Base-by-base conservation (phyloP, 345 rosid genomes). In the Microthlaspi erraticum region DNA sequence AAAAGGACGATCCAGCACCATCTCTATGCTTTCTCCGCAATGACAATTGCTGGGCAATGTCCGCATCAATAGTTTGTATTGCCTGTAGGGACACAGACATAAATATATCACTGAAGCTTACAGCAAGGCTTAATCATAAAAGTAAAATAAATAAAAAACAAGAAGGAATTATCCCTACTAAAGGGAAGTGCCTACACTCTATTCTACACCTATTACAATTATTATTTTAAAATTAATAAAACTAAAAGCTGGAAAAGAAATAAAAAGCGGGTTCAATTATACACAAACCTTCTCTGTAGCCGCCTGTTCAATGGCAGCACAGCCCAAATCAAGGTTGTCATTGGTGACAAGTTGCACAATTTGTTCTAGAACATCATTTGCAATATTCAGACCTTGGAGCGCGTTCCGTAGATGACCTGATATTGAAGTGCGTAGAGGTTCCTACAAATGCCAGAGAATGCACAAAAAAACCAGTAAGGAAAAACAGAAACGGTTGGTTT, bases 251-350 rank as follows among this genome's bases (percentile, higher is more conserved):
- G 12, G 13, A 55, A 46, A 34, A 56, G 23, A 73, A 10, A 64
- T 8, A 4, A 64, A 32, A 49, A 18, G 19, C 2, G 12, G 12
- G 61, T 19, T 51, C 18, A n/a, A n/a, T 41, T 41, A 60, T 10
- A 62, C 48, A 31, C 68, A 20, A 69, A 93, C 99, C 99, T 91
- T 91, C 18, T 91, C 98, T 9, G 99, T 89, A 54, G 97, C 97
- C 66, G 96, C 96, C 70, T 89, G 96, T 79, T 94, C 99, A 74
- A 94, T 94, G 60, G 88, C 84, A 19, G 99, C 99, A 89, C 99
- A 94, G n/a, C 99, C 97, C 63, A 94, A 86, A 78, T 94, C 99
- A 77, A 94, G 99, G 81, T 94, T 94, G 82, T 94, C 99, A 81
- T 94, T 94, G 55, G 98, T 91, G 54, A 86, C 98, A 70, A 94